A percentile compares a stretch with the other conserved stretches of the same genome.
phyloP scores from a whole-genome alignment of 352 stramenopile species.

The Globisporangium rhizosaccharum region DNA sequence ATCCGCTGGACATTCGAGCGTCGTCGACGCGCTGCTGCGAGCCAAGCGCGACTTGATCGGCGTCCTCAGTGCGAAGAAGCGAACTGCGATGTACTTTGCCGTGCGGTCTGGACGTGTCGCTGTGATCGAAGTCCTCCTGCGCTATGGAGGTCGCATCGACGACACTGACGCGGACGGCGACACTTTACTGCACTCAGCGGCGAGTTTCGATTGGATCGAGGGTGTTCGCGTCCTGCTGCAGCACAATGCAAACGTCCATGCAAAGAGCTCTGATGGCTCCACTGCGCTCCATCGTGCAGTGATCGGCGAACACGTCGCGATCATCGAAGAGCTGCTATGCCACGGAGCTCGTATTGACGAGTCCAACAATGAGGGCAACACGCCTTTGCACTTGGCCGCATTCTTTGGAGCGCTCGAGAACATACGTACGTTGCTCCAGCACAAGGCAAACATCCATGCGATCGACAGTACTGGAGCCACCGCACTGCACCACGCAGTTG shows the following conservation, averaged over 20 bases:
- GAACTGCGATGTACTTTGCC: background rate
- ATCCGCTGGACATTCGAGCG: background rate
- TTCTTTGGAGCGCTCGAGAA: background rate
- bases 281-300: background rate
- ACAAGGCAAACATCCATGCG: background rate
- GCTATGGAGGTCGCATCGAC: background rate
- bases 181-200: background rate
- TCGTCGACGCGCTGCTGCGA: background rate
- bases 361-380: background rate
- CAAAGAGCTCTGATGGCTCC: background rate
- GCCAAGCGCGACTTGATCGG: background rate
- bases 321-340: background rate
- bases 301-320: background rate
- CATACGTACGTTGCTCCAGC: background rate
- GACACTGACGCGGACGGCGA: background rate
- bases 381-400: background rate
- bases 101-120: background rate
- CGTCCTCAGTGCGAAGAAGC: background rate
- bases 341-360: background rate
- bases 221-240: background rate
- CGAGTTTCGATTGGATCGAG: background rate
- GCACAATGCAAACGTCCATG: background rate
- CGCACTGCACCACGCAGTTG: slow-evolving; percentile 44
- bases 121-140: background rate
- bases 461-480: too few relatives aligned